Evolutionary conservation across 208 protist genomes (phyloP), one percentile per base, ranked within the genome.

Genomic region (Trypanosoma conorhini): DNA sequence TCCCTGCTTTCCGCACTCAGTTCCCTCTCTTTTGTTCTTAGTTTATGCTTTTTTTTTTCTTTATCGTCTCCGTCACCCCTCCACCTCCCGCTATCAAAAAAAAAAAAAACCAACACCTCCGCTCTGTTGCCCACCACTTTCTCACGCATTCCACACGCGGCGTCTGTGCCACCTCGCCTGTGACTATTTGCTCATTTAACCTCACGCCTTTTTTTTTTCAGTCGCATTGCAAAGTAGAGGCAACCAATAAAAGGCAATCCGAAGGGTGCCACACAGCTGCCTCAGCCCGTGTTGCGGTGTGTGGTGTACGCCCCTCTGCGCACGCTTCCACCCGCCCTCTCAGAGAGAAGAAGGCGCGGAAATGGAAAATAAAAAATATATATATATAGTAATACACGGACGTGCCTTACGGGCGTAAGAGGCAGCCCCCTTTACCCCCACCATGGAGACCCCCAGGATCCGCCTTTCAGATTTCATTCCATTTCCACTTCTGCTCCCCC

Each of bases 191-290:
- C 17, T 35, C 56, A 35, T 35, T 38, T 61, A 4, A 4, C 19
- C 30, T 61, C 31, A 42, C 21, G 9, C 30, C 42, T 21, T 61
- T 40, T 61, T 61, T 40, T 61, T 40, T 61, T 40, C 33, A 42
- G 60, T 46, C 15, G 9, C 1, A 21, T 46, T 46, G 5, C 42
- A 46, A 46, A 46, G 15, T 2, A 3, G 9, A 46, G 17, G 15
- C 15, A 46, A 46, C 15, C 3, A 46, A 21, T 21, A 46, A 46
- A 3, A 46, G 13, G 17, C 1, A 3, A 46, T 46, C 42, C 8
- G 1, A 46, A 46, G 17, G 15, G 1, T 21, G 15, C 17, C 42
- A 38, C 33, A 38, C 42, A 46, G 17, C 1, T 3, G 42, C 42
- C 42, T 12, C 13, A 21, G 5, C 17, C 42, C 1, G 42, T 46